These are phyloP conservation scores for Vicia sativa DNA, from an alignment of 306 rosid species.

Conservation along the genomic window DNA sequence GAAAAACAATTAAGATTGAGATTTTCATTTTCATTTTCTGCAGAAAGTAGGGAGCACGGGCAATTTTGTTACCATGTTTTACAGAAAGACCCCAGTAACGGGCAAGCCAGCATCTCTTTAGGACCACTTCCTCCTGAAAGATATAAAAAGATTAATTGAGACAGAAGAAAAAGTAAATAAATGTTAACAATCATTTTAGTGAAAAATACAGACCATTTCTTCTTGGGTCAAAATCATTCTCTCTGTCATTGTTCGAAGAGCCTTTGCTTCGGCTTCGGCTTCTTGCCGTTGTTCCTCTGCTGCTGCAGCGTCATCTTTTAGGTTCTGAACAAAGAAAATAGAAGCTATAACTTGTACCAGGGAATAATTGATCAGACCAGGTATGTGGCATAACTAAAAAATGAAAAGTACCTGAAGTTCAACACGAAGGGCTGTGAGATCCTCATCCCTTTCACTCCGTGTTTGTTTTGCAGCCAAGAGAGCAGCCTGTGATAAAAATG, in stretches of 20 bases:
- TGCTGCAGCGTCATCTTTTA: slow-evolving; percentile 74
- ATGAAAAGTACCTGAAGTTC: slow-evolving; percentile 71
- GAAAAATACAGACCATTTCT: slow-evolving; percentile 82
- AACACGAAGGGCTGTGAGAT: slow-evolving; percentile 71
- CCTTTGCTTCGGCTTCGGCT: slow-evolving; percentile 89
- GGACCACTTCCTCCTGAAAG: slow-evolving; percentile 92
- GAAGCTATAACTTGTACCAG: slow-evolving; percentile 29
- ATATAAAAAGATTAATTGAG: slow-evolving; percentile 29
- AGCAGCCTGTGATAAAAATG: slow-evolving; percentile 74
- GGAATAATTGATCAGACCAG: slow-evolving; percentile 30
- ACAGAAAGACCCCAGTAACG: slow-evolving; percentile 97
- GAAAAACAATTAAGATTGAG: slow-evolving; percentile 23
- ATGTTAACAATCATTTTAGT: slow-evolving; percentile 23
- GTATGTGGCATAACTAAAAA: slow-evolving; percentile 14
- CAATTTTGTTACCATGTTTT: slow-evolving; percentile 69
- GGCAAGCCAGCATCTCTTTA: slow-evolving; percentile 99
- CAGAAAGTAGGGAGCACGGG: slow-evolving; percentile 37
- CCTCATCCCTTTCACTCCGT: slow-evolving; percentile 75
- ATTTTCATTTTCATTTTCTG: slow-evolving; percentile 19
- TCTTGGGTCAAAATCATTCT: slow-evolving; percentile 98
- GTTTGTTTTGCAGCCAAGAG: slow-evolving; percentile 89
- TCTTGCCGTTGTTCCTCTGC: slow-evolving; percentile 80
- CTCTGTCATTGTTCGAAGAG: slow-evolving; percentile 89
- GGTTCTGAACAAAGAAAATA: slow-evolving; percentile 57
- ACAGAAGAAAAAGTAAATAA: slow-evolving; percentile 26